Evolutionary conservation across 495 filamentous ascomycete species (phyloP).

Genomic region (Aspergillus heteromorphus): DNA sequence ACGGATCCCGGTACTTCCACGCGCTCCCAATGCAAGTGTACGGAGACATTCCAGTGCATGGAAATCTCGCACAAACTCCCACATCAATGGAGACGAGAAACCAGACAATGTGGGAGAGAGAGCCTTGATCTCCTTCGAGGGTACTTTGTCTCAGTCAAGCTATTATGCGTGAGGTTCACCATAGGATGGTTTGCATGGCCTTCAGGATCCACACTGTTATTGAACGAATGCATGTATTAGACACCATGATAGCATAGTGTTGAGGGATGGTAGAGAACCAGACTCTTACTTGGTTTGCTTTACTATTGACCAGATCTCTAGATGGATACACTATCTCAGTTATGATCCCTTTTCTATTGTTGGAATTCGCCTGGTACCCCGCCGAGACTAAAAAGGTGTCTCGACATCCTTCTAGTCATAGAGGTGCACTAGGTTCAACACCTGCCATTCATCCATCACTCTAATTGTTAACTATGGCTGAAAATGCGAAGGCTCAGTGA

Average conservation of each 20-base stretch:
- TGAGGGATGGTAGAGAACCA: no score
- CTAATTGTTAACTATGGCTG: no score
- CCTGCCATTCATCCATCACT: no score
- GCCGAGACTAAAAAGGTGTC: no score
- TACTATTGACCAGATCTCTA: no score
- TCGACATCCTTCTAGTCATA: no score
- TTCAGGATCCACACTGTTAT: neutral
- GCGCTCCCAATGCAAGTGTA: conserved; percentile 10
- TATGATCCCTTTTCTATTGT: no score
- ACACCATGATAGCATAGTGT: neutral
- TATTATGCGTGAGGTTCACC: neutral
- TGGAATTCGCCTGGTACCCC: no score
- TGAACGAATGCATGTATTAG: neutral
- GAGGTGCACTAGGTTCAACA: no score
- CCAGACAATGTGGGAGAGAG: neutral
- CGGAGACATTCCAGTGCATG: neutral
- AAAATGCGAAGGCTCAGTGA: no score
- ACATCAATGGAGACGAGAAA: neutral
- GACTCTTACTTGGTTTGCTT: no score
- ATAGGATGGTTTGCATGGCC: neutral
- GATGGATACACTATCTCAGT: no score
- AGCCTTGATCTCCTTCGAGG: neutral
- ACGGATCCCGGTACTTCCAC: conserved; percentile 10
- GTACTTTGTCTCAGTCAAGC: neutral
- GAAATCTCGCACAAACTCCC: neutral